phyloP scores from a whole-genome alignment of 495 filamentous ascomycete genomes.

The Aspergillus coremiiformis region DNA sequence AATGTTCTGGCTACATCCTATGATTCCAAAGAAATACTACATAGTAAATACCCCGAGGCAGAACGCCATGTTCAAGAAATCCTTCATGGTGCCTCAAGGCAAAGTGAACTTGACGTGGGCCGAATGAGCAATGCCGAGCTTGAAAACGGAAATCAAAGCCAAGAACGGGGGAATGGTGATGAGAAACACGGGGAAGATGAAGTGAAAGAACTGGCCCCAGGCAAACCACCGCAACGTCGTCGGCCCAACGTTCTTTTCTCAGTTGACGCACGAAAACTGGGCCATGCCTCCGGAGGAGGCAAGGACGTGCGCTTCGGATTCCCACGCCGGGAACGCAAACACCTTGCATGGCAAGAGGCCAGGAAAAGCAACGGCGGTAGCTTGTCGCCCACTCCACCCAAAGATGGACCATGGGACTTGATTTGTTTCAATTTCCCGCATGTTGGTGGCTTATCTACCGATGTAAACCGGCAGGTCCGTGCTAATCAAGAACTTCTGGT shows the following conservation, averaged over 20 bases:
- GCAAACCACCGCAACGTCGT: conserved; percentile 12
- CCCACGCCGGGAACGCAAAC: conserved; percentile 21
- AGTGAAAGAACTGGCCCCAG: neutral
- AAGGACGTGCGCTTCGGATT: conserved; percentile 37
- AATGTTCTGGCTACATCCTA: conserved; percentile 58
- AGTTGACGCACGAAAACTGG: conserved; percentile 68
- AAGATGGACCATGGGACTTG: conserved; percentile 53
- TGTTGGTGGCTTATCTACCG: conserved; percentile 80
- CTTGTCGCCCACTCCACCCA: neutral
- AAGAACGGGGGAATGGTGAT: neutral
- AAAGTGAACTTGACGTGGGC: neutral
- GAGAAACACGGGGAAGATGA: neutral
- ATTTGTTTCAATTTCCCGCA: conserved; percentile 97
- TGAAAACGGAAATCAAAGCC: neutral
- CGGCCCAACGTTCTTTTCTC: conserved; percentile 52
- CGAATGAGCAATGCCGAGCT: neutral
- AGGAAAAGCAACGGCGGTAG: conserved; percentile 3
- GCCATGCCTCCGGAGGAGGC: conserved; percentile 31
- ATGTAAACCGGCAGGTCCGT: conserved; percentile 90
- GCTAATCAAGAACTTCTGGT: conserved; percentile 87
- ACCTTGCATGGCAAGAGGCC: conserved; percentile 26
- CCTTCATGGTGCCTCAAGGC: conserved; percentile 7
- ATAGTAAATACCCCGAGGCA: conserved; percentile 72
- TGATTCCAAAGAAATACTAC: conserved; percentile 47
- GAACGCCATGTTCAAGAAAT: conserved; percentile 51